A percentile compares a stretch with the other conserved stretches of the same genome.
These are phyloP conservation scores for Monosporozyma unispora DNA, from an alignment of 805 yeast species.

Conservation along the genomic window DNA sequence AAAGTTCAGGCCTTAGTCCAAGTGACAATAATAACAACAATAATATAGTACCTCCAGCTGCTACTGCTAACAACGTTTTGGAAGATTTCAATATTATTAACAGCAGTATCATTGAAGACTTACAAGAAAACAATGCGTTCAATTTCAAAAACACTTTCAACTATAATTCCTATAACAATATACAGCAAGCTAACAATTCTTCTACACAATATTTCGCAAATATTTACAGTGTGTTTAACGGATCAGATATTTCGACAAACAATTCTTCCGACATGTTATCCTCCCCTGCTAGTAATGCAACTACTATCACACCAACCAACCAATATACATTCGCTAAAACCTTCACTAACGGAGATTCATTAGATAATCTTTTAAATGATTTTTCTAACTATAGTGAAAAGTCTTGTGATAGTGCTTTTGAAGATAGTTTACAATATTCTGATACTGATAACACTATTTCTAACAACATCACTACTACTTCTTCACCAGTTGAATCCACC, in stretches of 20 bases:
- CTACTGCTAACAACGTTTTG: background rate
- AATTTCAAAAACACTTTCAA: background rate
- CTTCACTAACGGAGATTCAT: background rate
- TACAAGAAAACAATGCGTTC: background rate
- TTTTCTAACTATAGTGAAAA: background rate
- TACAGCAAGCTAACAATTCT: background rate
- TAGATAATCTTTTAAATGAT: background rate
- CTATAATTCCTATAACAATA: background rate
- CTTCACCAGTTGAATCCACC: background rate
- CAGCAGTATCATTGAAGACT: background rate
- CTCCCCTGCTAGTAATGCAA: background rate
- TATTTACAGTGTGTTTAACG: background rate
- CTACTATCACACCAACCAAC: background rate
- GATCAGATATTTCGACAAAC: background rate
- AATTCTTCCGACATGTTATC: background rate
- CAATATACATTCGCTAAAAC: background rate
- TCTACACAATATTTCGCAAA: background rate
- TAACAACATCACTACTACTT: background rate
- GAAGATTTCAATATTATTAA: background rate
- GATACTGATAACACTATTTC: background rate
- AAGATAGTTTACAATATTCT: background rate
- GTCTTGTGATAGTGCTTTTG: background rate
- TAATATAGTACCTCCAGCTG: background rate
- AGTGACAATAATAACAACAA: background rate
- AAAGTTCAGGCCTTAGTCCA: background rate